Conservation (phyloP, 345 rosid species). For the Dovyalis caffra region DNA sequence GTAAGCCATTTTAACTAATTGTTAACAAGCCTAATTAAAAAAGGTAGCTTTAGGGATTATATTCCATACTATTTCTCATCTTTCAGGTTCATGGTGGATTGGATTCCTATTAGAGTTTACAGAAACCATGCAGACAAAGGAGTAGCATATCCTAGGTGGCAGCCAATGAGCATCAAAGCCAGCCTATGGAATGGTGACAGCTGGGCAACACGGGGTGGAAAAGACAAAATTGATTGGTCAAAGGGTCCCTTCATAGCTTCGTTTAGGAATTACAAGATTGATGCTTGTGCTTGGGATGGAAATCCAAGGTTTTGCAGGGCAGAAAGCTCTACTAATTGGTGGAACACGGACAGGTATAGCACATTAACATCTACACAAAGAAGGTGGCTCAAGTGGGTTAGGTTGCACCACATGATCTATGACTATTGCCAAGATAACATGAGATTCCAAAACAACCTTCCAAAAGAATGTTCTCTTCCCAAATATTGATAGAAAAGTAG, state of each 20-base stretch:
- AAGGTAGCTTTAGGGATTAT: too few relatives aligned
- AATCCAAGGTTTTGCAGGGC: constrained; percentile 59
- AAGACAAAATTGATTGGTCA: constrained; percentile 73
- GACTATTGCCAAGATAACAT: constrained; percentile 69
- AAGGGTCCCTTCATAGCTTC: constrained; percentile 70
- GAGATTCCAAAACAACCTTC: constrained; percentile 68
- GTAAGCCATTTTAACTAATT: constrained; percentile 37
- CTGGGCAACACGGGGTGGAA: constrained; percentile 89
- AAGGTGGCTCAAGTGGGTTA: constrained; percentile 84
- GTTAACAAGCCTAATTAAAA: background rate
- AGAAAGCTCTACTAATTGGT: constrained; percentile 57
- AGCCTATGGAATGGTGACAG: constrained; percentile 85
- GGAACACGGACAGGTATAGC: constrained; percentile 51
- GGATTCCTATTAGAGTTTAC: constrained; percentile 65
- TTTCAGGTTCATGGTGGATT: constrained; percentile 74
- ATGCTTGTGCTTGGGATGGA: constrained; percentile 72
- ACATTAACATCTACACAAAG: constrained; percentile 51
- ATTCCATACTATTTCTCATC: background rate
- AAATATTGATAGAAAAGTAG: constrained; percentile 36
- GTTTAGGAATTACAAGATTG: constrained; percentile 58
- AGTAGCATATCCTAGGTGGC: constrained; percentile 66
- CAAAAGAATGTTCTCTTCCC: constrained; percentile 74
- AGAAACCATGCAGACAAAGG: constrained; percentile 77
- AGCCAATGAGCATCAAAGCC: constrained; percentile 63
- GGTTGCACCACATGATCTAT: constrained; percentile 67